Base-by-base conservation (phyloP, 2,329 filamentous ascomycete species). In the Aspergillus arachidicola region DNA sequence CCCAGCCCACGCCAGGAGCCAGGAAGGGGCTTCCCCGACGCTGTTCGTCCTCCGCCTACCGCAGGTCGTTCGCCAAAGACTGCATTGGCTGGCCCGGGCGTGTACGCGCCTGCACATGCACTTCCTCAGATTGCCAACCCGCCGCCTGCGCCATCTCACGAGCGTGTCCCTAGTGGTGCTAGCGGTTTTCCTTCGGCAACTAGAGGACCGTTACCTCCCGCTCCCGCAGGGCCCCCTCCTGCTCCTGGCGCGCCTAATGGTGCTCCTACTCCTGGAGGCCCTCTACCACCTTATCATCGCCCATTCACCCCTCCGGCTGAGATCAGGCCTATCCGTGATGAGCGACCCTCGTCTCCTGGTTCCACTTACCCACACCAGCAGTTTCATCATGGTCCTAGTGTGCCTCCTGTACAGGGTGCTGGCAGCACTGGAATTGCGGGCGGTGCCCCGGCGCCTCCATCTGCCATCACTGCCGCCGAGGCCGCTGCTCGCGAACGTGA, bases 271-370 rank as follows among this genome's bases (percentile, higher is more conserved):
- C 73, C 79, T 69, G 82, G 79, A 61, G 87, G 84, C n/a, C 82
- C 86, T 54, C 80, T 93, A 71, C 89, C 92, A 70, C 87, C 90
- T 21, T 97, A 94, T 80, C 88, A 89, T 62, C 84, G 86, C 62
- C 87, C 89, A 34, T 88, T 88, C 71, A 96, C 91, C 76, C 92
- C 94, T 64, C 87, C 92, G n/a, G 87, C 91, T 57, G 94, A 97
- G 68, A 89, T 93, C 54, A 88, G 93, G 58, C 90, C 91, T 1
- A 85, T 95, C 66, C 87, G 94, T 68, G 94, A 97, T 68, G 92
- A 90, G 73, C 89, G 91, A 64, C 91, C 94, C 79, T 87, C 92
- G n/a, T 97, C 94, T n/a, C 94, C 94, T 63, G 94, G 93, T 73
- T 91, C 92, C 45, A 89, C 88, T 9, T 97, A 95, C 73, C 89